Conservation (phyloP, 1,284 basidiomycete genomes). For the Boletus smithii region DNA sequence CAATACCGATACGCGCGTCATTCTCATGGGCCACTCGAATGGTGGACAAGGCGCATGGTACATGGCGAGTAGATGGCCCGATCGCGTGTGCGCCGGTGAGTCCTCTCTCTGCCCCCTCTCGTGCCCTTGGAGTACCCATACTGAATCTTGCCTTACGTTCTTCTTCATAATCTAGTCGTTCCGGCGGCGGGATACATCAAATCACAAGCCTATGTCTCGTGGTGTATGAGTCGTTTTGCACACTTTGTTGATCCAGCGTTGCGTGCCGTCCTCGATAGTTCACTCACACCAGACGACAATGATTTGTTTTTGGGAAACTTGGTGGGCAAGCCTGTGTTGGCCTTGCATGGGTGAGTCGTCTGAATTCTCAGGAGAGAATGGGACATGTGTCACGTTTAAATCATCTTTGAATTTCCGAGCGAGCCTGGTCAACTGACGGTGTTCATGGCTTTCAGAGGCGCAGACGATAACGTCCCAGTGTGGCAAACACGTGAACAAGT, state of each 20-base stretch:
- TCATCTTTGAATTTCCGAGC: background rate
- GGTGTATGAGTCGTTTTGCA: conserved; percentile 64
- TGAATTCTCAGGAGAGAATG: background rate
- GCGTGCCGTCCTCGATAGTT: conserved; percentile 65
- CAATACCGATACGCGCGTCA: conserved; percentile 40
- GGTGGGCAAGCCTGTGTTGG: conserved; percentile 65
- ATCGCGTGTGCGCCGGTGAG: conserved; percentile 65
- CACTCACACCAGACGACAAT: conserved; percentile 81
- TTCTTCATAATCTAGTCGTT: conserved; percentile 43
- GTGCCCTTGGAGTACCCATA: background rate
- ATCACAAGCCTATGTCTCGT: conserved; percentile 80
- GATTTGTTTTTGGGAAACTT: conserved; percentile 80
- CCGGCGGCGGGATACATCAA: conserved; percentile 79
- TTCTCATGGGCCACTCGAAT: conserved; percentile 87
- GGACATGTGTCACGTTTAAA: background rate
- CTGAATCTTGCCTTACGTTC: background rate
- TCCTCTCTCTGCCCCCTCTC: background rate
- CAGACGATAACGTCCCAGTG: conserved; percentile 75
- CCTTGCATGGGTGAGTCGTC: conserved; percentile 67
- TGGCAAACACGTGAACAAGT: conserved; percentile 74
- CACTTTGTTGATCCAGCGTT: conserved; percentile 78
- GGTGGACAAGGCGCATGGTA: conserved; percentile 91
- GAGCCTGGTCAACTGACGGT: conserved; percentile 3
- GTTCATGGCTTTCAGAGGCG: conserved; percentile 42
- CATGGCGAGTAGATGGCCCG: conserved; percentile 70